Base-by-base conservation (phyloP, 2,329 filamentous ascomycete species). In the Aquanectria penicillioides region DNA sequence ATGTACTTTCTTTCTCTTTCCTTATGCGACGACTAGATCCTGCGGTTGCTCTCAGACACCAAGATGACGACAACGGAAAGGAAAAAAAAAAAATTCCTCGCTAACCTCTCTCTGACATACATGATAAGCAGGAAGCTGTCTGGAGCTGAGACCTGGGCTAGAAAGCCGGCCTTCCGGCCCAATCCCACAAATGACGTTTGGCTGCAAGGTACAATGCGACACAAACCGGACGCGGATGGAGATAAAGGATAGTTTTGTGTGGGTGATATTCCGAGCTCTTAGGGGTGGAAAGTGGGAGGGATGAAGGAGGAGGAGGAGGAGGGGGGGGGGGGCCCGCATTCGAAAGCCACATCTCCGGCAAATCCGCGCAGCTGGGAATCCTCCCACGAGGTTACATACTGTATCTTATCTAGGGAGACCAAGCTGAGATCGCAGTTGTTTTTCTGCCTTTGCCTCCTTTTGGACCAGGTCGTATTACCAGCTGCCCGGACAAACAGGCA, bases 321-420 rank as follows among this genome's bases (percentile, higher is more conserved):
- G 26, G 15, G 25, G 6, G 40, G 15, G 23, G 31, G 31, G n/a
- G 25, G 40, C 40, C 40, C 33, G 15, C 34, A n/a, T n/a, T n/a
- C n/a, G 13, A 22, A 44, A 48, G 36, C 50, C 40, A 38, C 29
- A 31, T 15, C 23, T 31, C 22, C 17, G 20, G n/a, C 23, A 36
- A 50, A 57, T 46, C 46, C 54, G 44, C 37, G 46, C 38, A 51
- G 29, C 54, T 44, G 54, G 54, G 44, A 56, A 43, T 49, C 36
- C 15, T 9, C 28, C 28, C 34, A 20, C 20, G 10, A 57, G 46
- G 54, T 57, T 57, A 51, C 54, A 57, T 50, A 29, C 29, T 31
- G 46, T 37, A 22, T 44, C 44, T 46, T 10, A 20, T 12, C 29
- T 29, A 18, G 53, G 37, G 15, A 57, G 25, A 57, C 37, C 53